phyloP scores from a whole-genome alignment of 306 rosid genomes.

The Casuarina glauca region DNA sequence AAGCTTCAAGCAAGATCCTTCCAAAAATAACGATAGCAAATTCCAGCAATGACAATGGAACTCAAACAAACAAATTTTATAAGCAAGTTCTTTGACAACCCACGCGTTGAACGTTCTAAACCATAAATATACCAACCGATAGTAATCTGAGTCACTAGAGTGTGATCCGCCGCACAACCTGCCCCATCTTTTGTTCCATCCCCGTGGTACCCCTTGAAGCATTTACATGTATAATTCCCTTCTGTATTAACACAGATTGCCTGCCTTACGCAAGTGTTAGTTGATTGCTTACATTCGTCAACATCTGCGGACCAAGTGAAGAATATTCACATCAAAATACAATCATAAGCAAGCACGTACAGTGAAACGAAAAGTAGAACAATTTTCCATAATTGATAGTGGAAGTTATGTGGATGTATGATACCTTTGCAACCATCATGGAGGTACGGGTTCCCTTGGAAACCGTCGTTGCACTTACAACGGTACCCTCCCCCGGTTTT shows the following conservation, averaged over 20 bases:
- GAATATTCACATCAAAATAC: no score
- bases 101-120: no score
- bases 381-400: not conserved
- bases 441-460: slow-evolving; percentile 34
- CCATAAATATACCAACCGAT: not conserved
- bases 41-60: no score
- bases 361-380: not conserved
- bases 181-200: not conserved
- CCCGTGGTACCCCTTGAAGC: not conserved
- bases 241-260: not conserved
- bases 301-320: not conserved
- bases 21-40: no score
- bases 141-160: not conserved
- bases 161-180: not conserved
- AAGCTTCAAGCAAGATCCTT: no score
- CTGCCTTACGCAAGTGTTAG: not conserved
- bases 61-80: no score
- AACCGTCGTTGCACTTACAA: slow-evolving; percentile 35
- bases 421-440: slow-evolving; percentile 32
- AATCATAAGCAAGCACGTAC: not conserved
- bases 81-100: no score
- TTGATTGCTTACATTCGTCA: not conserved
- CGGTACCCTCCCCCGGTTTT: slow-evolving; percentile 19
- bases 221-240: not conserved
- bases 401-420: not conserved